phyloP scores from a whole-genome alignment of 202 grass and related monocot genomes.

The Thinopyrum obtusiflorum region DNA sequence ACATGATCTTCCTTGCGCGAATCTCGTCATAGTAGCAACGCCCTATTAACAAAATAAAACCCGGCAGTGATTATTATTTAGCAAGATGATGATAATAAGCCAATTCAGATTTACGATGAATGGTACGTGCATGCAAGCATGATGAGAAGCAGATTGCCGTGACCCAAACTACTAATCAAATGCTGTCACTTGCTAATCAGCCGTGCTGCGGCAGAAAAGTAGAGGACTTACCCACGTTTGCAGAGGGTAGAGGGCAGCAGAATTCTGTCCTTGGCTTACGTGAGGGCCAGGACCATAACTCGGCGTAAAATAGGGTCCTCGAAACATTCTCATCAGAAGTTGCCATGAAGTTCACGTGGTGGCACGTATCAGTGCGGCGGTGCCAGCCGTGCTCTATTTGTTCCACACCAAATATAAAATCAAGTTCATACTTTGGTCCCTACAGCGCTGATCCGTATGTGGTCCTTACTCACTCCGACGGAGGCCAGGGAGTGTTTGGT shows the following conservation, averaged over 20 bases:
- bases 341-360: background rate
- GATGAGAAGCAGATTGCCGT: too few relatives aligned
- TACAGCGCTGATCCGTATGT: too few relatives aligned
- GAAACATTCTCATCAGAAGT: background rate
- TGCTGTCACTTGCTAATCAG: too few relatives aligned
- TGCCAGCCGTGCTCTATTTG: background rate
- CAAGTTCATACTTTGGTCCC: background rate
- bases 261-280: background rate
- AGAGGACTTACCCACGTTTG: background rate
- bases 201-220: too few relatives aligned
- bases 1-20: background rate
- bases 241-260: background rate
- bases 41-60: background rate
- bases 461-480: too few relatives aligned
- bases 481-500: too few relatives aligned
- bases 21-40: background rate
- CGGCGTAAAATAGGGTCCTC: background rate
- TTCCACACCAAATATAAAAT: background rate
- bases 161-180: too few relatives aligned
- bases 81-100: too few relatives aligned
- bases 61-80: too few relatives aligned
- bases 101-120: too few relatives aligned
- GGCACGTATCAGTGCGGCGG: background rate
- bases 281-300: background rate
- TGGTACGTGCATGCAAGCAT: too few relatives aligned